Evolutionary conservation across 768 basidiomycete species (phyloP).

Genomic region (Mycena maculata): DNA sequence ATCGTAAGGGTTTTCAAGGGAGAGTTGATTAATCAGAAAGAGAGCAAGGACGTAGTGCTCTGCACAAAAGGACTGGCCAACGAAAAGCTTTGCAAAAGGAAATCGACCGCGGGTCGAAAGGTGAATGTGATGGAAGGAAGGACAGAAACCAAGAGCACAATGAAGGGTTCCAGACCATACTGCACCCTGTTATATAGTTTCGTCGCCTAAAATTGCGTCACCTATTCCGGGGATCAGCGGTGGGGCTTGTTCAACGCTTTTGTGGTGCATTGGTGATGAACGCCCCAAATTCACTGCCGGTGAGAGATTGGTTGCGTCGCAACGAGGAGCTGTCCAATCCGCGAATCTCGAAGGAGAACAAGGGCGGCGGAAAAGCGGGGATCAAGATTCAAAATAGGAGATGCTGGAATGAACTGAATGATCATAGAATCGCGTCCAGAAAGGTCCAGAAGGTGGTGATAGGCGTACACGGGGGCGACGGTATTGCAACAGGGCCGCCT

Average conservation of each 20-base stretch:
- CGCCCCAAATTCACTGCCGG: slow-evolving; percentile 10
- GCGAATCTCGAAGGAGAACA: not conserved
- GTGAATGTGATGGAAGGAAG: slow-evolving; percentile 25
- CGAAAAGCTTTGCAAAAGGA: slow-evolving; percentile 21
- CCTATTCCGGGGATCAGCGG: not conserved
- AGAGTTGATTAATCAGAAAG: slow-evolving; percentile 24
- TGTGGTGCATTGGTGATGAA: not conserved
- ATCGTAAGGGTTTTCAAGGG: slow-evolving; percentile 30
- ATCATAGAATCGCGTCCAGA: too few relatives aligned
- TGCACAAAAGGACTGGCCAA: slow-evolving; percentile 32
- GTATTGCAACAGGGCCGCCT: too few relatives aligned
- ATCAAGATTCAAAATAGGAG: too few relatives aligned
- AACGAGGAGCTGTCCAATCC: slow-evolving; percentile 1
- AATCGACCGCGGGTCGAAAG: slow-evolving; percentile 33
- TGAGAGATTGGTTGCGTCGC: not conserved
- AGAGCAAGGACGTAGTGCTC: slow-evolving; percentile 28
- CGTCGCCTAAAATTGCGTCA: slow-evolving; percentile 1
- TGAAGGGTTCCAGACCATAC: not conserved
- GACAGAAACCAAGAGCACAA: slow-evolving; percentile 29
- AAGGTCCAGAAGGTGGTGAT: too few relatives aligned
- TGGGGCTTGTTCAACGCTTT: too few relatives aligned
- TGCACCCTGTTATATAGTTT: slow-evolving; percentile 1
- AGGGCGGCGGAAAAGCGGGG: not conserved
- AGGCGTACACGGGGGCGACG: too few relatives aligned
- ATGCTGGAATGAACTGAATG: too few relatives aligned